phyloP scores from a whole-genome alignment of 2,329 filamentous ascomycete species.

The Apiospora hydei region DNA sequence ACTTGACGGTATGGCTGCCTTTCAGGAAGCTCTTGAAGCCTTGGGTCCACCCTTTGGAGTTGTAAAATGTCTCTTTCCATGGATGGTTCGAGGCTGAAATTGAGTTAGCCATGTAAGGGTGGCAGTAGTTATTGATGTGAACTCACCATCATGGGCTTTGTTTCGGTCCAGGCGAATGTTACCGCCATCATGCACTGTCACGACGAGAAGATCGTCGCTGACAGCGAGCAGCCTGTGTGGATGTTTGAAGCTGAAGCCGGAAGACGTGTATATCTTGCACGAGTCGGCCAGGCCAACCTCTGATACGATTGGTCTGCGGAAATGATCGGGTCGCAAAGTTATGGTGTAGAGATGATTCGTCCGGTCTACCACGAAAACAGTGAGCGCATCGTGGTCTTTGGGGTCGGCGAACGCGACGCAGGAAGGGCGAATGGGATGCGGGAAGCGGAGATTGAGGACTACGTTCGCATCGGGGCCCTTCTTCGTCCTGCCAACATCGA shows the following conservation, averaged over 20 bases:
- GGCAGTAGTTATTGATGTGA: conserved; percentile 20
- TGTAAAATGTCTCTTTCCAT: conserved; percentile 79
- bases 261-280: conserved; percentile 76
- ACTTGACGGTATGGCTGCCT: conserved; percentile 67
- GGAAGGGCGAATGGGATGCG: conserved; percentile 73
- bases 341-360: conserved; percentile 85
- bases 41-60: conserved; percentile 75
- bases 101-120: conserved; percentile 31
- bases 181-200: conserved; percentile 82
- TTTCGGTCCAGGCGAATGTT: conserved; percentile 74
- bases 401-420: conserved; percentile 86
- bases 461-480: conserved; percentile 74
- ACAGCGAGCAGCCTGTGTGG: conserved; percentile 83
- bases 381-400: conserved; percentile 65
- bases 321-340: conserved; percentile 82
- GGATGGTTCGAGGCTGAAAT: conserved; percentile 40
- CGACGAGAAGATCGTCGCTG: conserved; percentile 75
- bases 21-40: conserved; percentile 71
- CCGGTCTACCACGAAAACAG: conserved; percentile 70
- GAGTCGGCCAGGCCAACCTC: conserved; percentile 79
- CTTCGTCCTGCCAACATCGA: conserved; percentile 78
- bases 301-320: conserved; percentile 71
- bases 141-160: conserved; percentile 54
- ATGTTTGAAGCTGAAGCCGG: conserved; percentile 76
- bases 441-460: conserved; percentile 80